Evolutionary conservation across 257 asterid species (phyloP).

Genomic region (Solanum stenotomum): DNA sequence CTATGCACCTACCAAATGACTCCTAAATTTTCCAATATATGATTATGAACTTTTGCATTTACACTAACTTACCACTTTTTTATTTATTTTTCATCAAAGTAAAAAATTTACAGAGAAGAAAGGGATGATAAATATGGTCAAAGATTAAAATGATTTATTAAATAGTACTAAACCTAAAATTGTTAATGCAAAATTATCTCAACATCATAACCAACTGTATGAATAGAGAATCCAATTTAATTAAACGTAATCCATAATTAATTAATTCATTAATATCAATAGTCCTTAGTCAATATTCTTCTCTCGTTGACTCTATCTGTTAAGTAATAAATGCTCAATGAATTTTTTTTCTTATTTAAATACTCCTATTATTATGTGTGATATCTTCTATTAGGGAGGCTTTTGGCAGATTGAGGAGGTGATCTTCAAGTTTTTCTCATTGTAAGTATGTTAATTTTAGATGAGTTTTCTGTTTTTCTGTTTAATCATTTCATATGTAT

Average conservation of each 20-base stretch:
- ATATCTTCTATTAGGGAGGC: neutral
- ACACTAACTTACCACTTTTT: neutral
- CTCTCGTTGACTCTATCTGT: neutral
- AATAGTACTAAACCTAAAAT: neutral
- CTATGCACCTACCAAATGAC: neutral
- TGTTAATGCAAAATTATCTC: neutral
- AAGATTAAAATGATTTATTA: neutral
- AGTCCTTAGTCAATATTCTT: neutral
- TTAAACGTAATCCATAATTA: neutral
- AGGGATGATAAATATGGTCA: neutral
- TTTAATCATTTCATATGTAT: neutral
- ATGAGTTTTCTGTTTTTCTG: neutral
- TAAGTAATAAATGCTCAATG: neutral
- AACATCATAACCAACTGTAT: neutral
- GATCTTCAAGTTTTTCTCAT: neutral
- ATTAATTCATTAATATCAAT: neutral
- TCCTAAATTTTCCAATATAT: neutral
- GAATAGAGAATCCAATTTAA: neutral
- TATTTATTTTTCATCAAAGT: neutral
- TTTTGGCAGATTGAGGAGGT: neutral
- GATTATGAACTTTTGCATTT: neutral
- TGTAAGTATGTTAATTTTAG: neutral
- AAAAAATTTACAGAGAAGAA: neutral
- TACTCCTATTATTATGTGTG: neutral
- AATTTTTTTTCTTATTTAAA: neutral